These are phyloP conservation scores for Spathaspora gorwiae DNA, from an alignment of 805 yeast species.

Conservation along the genomic window DNA sequence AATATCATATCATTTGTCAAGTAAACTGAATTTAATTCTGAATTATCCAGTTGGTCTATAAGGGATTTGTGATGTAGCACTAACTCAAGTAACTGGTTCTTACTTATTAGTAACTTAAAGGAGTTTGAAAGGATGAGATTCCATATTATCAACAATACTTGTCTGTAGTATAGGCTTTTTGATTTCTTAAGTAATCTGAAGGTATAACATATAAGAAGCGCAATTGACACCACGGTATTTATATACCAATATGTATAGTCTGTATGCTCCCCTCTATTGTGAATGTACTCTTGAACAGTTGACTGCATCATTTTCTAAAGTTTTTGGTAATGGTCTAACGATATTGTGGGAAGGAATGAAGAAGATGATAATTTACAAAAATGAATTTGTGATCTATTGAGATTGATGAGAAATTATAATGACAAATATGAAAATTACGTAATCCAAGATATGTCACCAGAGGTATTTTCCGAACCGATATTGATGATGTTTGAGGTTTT, in stretches of 20 bases:
- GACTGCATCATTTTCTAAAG: neutral
- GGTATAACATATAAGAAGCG: neutral
- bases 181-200: neutral
- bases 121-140: neutral
- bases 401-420: too few relatives aligned
- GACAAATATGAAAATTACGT: too few relatives aligned
- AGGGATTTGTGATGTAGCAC: neutral
- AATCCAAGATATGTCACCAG: too few relatives aligned
- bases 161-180: neutral
- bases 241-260: neutral
- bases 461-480: too few relatives aligned
- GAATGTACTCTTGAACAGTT: neutral
- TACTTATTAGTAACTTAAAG: neutral
- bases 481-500: too few relatives aligned
- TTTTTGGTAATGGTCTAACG: too few relatives aligned
- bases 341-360: too few relatives aligned
- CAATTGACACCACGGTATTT: neutral
- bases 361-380: too few relatives aligned
- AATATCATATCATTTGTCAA: constrained; percentile 10
- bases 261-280: neutral
- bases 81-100: neutral
- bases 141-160: neutral
- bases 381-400: too few relatives aligned
- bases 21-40: constrained; percentile 6
- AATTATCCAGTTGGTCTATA: neutral